A percentile compares a stretch with the other conserved stretches of the same genome.
Evolutionary conservation across 345 rosid genomes (phyloP).

Genomic region (Turritis glabra): DNA sequence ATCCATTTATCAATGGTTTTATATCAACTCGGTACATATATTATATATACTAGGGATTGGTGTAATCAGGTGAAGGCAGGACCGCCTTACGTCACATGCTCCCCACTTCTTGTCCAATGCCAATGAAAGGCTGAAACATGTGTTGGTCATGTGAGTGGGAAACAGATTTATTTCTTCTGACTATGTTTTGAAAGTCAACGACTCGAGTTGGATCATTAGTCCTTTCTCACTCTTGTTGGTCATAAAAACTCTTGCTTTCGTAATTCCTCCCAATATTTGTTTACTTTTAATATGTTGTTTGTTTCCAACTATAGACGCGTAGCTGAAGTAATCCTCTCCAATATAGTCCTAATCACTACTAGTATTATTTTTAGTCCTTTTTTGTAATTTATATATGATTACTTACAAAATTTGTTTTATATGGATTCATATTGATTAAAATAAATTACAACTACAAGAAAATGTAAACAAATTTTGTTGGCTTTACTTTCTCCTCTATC

Average conservation of each 20-base stretch:
- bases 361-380: neutral
- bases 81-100: conserved; percentile 23
- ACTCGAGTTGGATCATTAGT: conserved; percentile 19
- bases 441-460: neutral
- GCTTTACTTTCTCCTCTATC: neutral
- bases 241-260: conserved; percentile 19
- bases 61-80: conserved; percentile 22
- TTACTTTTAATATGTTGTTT: neutral
- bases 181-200: conserved; percentile 19
- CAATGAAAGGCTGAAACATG: conserved; percentile 26
- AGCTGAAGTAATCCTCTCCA: conserved; percentile 7
- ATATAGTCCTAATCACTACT: neutral
- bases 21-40: neutral
- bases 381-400: neutral
- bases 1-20: neutral
- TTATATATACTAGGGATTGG: no score
- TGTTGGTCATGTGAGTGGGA: conserved; percentile 32
- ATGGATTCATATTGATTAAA: conserved; percentile 3
- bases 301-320: conserved; percentile 1
- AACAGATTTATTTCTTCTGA: conserved; percentile 19
- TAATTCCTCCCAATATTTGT: neutral
- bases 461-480: neutral
- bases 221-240: conserved; percentile 18
- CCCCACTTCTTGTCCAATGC: conserved; percentile 21
- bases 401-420: neutral